Evolutionary conservation across 495 filamentous ascomycete genomes (phyloP), one percentile per base, ranked within the genome.

Genomic region (Lepidopterella palustris): DNA sequence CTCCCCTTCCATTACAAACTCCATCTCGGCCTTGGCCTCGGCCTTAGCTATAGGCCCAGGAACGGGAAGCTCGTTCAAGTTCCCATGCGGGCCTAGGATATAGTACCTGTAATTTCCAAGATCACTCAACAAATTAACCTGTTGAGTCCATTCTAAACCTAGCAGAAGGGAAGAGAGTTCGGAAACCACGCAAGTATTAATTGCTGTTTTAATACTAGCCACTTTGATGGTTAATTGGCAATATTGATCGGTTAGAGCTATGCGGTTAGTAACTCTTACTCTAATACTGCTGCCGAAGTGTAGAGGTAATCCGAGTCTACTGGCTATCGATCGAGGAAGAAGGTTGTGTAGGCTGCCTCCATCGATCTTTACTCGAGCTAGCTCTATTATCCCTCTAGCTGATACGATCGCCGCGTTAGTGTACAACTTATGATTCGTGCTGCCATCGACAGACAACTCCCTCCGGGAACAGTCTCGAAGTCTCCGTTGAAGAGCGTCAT

Each of bases 41-140:
- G 35, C 10, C 35, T 42, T 18, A 42, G 35, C 35, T 42, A 42
- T 42, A 42, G 35, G 9, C 35, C 35, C 35, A 42, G 2, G 35
- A 42, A 18, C 35, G 35, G 35, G 35, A 42, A 42, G 35, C 35
- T 42, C 35, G 35, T 42, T 42, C 35, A 42, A 10, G 35, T 42
- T 42, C 35, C 9, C 35, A 42, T 42, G 35, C 3, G 35, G 35
- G 3, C 35, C 9, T 42, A 18, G 35, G 35, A 42, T 42, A 42
- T 42, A 42, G 35, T 42, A 42, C 35, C 35, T 42, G 35, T 42
- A 42, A 42, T 42, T 42, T 42, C 35, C 9, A 42, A 42, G 35
- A 42, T 42, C 35, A 42, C 35, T 42, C 35, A 42, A 42, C 35
- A 42, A 42, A 42, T 42, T 42, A 42, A 42, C 35, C 35, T 42